Evolutionary conservation across 805 yeast genomes (phyloP).

Genomic region (Nematodospora valgi): DNA sequence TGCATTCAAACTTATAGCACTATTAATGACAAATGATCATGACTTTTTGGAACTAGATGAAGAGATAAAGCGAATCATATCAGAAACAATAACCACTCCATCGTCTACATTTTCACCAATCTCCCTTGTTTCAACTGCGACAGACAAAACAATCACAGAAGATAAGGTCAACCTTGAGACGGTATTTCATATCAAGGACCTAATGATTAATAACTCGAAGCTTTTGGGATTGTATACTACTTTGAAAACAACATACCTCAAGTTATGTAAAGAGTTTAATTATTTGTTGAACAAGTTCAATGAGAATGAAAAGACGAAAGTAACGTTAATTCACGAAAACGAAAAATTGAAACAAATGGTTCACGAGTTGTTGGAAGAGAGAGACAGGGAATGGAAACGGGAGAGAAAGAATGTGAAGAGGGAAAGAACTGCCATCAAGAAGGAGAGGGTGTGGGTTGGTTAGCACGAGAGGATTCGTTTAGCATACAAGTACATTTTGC

Average conservation of each 20-base stretch:
- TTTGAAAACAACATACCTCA: constrained; percentile 31
- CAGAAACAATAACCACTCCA: background rate
- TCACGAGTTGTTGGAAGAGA: constrained; percentile 26
- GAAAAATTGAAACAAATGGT: constrained; percentile 28
- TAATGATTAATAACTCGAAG: constrained; percentile 23
- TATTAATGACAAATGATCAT: background rate
- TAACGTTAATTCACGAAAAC: constrained; percentile 34
- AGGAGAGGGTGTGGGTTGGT: background rate
- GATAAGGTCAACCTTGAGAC: constrained; percentile 14
- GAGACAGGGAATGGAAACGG: constrained; percentile 24
- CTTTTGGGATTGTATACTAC: constrained; percentile 30
- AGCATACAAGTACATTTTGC: too few relatives aligned
- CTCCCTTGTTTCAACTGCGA: background rate
- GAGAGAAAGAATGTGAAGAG: constrained; percentile 14
- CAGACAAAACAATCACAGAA: background rate
- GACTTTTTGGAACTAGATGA: background rate
- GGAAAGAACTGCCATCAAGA: background rate
- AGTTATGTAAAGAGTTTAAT: constrained; percentile 37
- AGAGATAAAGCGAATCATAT: background rate
- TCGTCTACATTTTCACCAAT: background rate
- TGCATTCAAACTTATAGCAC: background rate
- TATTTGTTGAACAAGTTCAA: constrained; percentile 32
- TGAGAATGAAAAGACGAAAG: constrained; percentile 32
- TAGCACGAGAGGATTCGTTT: too few relatives aligned
- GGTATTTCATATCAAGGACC: constrained; percentile 17